Percentiles rank a stretch among this genome's conserved stretches.
phyloP scores from a whole-genome alignment of 2,329 filamentous ascomycete species.

The Fusarium ambrosium region DNA sequence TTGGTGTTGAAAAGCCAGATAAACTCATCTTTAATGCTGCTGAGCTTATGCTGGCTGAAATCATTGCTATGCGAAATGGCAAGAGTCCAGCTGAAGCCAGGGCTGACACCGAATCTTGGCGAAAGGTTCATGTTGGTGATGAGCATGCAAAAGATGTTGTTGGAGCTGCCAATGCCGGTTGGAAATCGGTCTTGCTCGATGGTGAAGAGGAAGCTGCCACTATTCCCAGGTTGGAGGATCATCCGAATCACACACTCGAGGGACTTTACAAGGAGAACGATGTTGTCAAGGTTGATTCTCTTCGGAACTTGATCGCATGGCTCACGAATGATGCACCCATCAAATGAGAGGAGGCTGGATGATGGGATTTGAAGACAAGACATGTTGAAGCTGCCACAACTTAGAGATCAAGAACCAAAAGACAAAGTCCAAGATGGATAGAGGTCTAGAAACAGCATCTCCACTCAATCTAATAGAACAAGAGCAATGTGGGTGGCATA shows the following conservation, averaged over 20 bases:
- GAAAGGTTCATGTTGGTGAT: slow-evolving; percentile 37
- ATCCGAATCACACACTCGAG: neutral
- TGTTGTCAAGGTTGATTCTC: slow-evolving; percentile 21
- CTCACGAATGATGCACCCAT: neutral
- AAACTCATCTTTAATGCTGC: slow-evolving; percentile 68
- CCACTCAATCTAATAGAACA: neutral
- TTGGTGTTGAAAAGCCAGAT: slow-evolving; percentile 72
- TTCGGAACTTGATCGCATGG: slow-evolving; percentile 25
- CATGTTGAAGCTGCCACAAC: neutral
- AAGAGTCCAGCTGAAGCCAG: neutral
- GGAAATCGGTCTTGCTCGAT: slow-evolving; percentile 33
- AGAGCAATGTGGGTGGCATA: neutral
- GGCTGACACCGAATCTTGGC: slow-evolving; percentile 9
- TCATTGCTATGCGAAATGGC: slow-evolving; percentile 17
- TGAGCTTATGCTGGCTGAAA: slow-evolving; percentile 52
- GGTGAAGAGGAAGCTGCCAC: slow-evolving; percentile 10
- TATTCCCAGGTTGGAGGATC: slow-evolving; percentile 19
- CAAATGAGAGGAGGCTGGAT: neutral
- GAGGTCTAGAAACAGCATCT: neutral
- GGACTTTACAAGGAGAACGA: slow-evolving; percentile 5
- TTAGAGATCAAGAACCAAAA: neutral
- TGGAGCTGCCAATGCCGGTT: slow-evolving; percentile 28
- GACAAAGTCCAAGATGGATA: neutral
- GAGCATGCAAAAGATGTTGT: slow-evolving; percentile 38
- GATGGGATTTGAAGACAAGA: neutral